Conservation (phyloP, 345 rosid species). For the Linum tenue region DNA sequence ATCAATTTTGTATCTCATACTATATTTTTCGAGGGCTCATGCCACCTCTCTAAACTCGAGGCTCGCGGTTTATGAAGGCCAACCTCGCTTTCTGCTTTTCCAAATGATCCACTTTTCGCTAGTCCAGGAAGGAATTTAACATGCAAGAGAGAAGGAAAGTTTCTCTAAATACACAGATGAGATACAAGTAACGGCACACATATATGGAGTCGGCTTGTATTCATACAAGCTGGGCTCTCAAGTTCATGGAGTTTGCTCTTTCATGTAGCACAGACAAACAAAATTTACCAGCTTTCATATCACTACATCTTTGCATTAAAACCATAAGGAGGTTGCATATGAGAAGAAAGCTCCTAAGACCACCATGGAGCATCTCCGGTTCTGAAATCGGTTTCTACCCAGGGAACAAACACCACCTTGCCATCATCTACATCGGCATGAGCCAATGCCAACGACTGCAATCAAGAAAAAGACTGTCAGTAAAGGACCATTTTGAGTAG, state of each 20-base stretch:
- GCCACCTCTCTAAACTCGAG: no score
- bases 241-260: background rate
- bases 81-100: no score
- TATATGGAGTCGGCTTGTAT: background rate
- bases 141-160: background rate
- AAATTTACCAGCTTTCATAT: background rate
- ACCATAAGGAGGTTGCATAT: background rate
- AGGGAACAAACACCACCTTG: conserved; percentile 80
- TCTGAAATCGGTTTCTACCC: conserved; percentile 95
- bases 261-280: background rate
- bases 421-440: conserved; percentile 67
- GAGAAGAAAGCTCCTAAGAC: conserved; percentile 30
- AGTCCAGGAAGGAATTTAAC: background rate
- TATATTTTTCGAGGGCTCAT: no score
- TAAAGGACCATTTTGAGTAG: background rate
- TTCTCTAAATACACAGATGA: background rate
- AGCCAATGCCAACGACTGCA: conserved; percentile 87
- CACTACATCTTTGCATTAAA: background rate
- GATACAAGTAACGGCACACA: background rate
- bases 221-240: background rate
- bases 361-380: conserved; percentile 96
- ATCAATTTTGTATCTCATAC: no score
- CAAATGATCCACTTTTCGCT: background rate
- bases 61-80: no score
- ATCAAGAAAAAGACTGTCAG: background rate